Evolutionary conservation across 2,329 filamentous ascomycete species (phyloP), one percentile per base, ranked within the genome.

Genomic region (Aspergillus quadrilineatus): DNA sequence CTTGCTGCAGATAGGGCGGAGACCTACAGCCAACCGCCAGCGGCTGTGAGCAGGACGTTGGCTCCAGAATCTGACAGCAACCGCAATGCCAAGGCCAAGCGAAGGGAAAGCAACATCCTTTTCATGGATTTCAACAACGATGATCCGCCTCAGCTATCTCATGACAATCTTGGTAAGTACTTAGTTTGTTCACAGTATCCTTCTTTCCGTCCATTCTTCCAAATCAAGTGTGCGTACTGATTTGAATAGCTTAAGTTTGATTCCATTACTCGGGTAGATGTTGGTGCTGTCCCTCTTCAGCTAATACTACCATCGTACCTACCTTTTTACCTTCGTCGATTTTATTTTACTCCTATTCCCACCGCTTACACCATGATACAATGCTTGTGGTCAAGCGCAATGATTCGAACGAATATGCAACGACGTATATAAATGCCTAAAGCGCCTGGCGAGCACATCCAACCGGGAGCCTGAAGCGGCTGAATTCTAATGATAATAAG

Each of bases 61-160:
- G 65, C 70, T 15, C 73, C 77, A 4, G 69, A 68, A 28, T 51
- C 59, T 14, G 71, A 73, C 30, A 71, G 71, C 29, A 64, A 68
- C 17, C 69, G 69, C 30, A 69, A 71, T 8, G 67, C 68, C 17
- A 80, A 79, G 65, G 69, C 74, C 15, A 77, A 78, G 63, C 72
- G 78, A 60, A 70, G 78, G 43, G 78, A 80, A 64, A 80, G 78
- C 60, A 78, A 77, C 15, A 71, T 80, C 65, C 65, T 79, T 42
- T 73, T 78, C 39, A 77, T 79, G 75, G 74, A 75, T 37, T 58
- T 67, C 37, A 68, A 67, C 34, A 62, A 73, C 54, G 67, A 68
- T 48, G 69, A 65, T 43, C 60, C 58, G 34, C 63, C 67, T 30
- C 47, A 65, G 34, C 52, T 64, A 14, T 46, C 66, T 22, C 60